Evolutionary conservation across 345 rosid species (phyloP), one percentile per base, ranked within the genome.

Genomic region (Ceriops decandra): DNA sequence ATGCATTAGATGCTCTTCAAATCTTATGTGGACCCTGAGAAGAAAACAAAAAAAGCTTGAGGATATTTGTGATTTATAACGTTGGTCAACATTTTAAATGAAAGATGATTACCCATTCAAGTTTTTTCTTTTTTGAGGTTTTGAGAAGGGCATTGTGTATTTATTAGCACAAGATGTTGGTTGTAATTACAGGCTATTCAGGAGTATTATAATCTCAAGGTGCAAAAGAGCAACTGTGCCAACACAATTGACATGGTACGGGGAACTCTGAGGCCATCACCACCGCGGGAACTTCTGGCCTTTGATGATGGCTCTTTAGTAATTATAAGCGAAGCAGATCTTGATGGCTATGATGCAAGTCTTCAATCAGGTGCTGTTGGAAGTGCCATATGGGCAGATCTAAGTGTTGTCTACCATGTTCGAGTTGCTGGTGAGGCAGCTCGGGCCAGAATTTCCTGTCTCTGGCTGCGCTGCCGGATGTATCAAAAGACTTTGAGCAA

Each of bases 291-390:
- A 28, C 66, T 76, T 49, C 80, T 86, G 66, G 68, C 87, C 63
- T 95, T 92, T 73, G 98, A 92, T 68, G 98, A 92, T 63, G 82
- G 90, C 52, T 86, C 97, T 0, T 77, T 88, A 36, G 98, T 95
- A 28, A 80, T 88, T 67, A 93, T 95, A 58, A 85, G 98, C 2
- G 84, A 87, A 68, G 77, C 96, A 4, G 99, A 95, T 79, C 81
- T 92, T 62, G 90, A 86, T 65, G 98, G 98, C 60, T 95, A 87
- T 35, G 86, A 85, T 5, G 74, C 76, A 10, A 70, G 60, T 68
- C 69, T 72, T 17, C 80, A 76, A 53, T 68, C 85, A 19, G 78
- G 57, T 24, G 64, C 72, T 24, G 51, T 52, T 35, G 72, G 84
- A 73, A 75, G 77, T 28, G 82, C 78, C 69, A 68, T 87, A 70